phyloP scores from a whole-genome alignment of 805 yeast genomes.

The Debaryomyces tyrocola region DNA sequence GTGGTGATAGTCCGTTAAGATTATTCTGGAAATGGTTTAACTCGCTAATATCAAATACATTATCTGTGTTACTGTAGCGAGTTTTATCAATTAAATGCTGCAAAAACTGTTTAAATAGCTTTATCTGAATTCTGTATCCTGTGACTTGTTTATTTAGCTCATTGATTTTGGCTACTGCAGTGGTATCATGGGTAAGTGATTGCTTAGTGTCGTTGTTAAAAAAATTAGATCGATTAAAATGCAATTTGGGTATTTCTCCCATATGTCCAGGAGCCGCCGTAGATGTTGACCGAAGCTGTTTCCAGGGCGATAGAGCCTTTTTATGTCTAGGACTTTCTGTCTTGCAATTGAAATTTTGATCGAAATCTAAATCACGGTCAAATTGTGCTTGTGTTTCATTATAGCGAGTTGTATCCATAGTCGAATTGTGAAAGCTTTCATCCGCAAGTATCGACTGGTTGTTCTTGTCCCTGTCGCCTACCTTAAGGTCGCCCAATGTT shows the following conservation, averaged over 20 bases:
- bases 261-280: slow-evolving; percentile 10
- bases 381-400: slow-evolving; percentile 24
- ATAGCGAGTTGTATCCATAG: slow-evolving; percentile 10
- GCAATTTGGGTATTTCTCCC: slow-evolving; percentile 6
- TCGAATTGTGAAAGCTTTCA: slow-evolving; percentile 4
- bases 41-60: slow-evolving; percentile 12
- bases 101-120: slow-evolving; percentile 39
- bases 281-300: slow-evolving; percentile 21
- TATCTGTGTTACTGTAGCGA: slow-evolving; percentile 1
- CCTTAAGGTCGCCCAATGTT: slow-evolving; percentile 11
- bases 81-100: slow-evolving; percentile 33
- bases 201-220: not conserved
- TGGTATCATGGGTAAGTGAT: not conserved
- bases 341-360: not conserved
- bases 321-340: not conserved
- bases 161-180: slow-evolving; percentile 15
- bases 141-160: slow-evolving; percentile 36
- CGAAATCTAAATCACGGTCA: slow-evolving; percentile 20
- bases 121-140: slow-evolving; percentile 37
- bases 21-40: slow-evolving; percentile 19
- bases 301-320: slow-evolving; percentile 20
- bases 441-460: not conserved
- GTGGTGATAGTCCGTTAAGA: slow-evolving; percentile 11
- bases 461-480: not conserved
- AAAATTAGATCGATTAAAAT: not conserved